Evolutionary conservation across 2,329 filamentous ascomycete genomes (phyloP).

Genomic region (Sarocladium brachiariae): DNA sequence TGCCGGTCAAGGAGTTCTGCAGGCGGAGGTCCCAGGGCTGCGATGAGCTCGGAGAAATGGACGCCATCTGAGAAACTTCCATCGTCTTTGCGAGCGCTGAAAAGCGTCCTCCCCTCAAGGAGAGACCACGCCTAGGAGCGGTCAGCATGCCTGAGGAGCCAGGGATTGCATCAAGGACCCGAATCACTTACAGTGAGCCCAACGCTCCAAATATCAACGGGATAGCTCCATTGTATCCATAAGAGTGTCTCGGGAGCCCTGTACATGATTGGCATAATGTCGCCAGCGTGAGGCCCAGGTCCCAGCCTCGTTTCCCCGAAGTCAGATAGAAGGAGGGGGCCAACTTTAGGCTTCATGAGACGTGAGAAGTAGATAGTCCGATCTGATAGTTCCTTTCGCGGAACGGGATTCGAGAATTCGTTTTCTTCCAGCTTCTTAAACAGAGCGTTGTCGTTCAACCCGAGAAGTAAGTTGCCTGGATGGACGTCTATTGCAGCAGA

Average conservation of each 20-base stretch:
- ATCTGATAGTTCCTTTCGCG: slow-evolving; percentile 13
- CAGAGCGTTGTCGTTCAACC: slow-evolving; percentile 15
- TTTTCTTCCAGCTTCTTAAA: slow-evolving; percentile 18
- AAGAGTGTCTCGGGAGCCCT: slow-evolving; percentile 20
- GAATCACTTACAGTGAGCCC: slow-evolving; percentile 20
- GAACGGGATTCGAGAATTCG: slow-evolving; percentile 19
- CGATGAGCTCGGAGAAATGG: slow-evolving; percentile 19
- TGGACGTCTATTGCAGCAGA: too few species aligned
- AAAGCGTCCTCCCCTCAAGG: slow-evolving; percentile 15
- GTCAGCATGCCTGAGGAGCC: too few species aligned
- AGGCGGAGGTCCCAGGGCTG: slow-evolving; percentile 18
- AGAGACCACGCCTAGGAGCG: slow-evolving; percentile 21
- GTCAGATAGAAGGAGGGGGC: slow-evolving; percentile 21
- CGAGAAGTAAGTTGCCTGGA: slow-evolving; percentile 20
- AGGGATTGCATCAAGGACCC: too few species aligned
- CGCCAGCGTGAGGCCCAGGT: too few species aligned
- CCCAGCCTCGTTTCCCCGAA: slow-evolving; percentile 22
- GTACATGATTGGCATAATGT: slow-evolving; percentile 23
- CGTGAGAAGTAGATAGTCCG: slow-evolving; percentile 22
- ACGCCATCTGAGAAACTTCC: slow-evolving; percentile 17
- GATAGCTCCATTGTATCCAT: slow-evolving; percentile 18
- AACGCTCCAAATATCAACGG: slow-evolving; percentile 24
- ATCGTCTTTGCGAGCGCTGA: slow-evolving; percentile 17
- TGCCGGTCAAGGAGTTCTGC: slow-evolving; percentile 14
- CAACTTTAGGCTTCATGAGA: slow-evolving; percentile 17